phyloP scores from a whole-genome alignment of 352 stramenopile genomes.

The Pythium folliculosum region DNA sequence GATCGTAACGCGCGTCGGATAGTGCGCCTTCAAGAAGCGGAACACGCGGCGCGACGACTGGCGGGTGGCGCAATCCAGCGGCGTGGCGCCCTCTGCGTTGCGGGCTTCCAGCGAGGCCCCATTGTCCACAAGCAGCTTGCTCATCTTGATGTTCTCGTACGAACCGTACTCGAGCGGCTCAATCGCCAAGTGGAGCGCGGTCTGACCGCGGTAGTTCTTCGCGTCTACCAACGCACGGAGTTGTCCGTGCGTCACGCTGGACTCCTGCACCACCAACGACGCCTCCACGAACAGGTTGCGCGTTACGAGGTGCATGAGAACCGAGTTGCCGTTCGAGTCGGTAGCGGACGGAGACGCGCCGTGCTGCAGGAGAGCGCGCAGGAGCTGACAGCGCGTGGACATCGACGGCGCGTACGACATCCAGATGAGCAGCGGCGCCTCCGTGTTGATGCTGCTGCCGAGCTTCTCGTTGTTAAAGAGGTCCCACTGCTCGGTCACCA shows the following conservation, averaged over 20 bases:
- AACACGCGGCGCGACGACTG: constrained; percentile 63
- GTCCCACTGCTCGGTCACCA: constrained; percentile 13
- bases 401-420: constrained; percentile 35
- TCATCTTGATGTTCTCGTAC: constrained; percentile 58
- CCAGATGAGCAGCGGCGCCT: constrained; percentile 47
- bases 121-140: constrained; percentile 44
- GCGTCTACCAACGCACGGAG: not conserved
- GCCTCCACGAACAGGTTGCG: constrained; percentile 52
- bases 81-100: constrained; percentile 15
- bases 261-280: constrained; percentile 39
- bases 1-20: constrained; percentile 27
- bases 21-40: constrained; percentile 40
- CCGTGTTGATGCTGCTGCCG: constrained; percentile 21
- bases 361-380: constrained; percentile 53
- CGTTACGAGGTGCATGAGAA: constrained; percentile 55
- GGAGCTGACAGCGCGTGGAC: constrained; percentile 32
- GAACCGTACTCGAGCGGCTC: constrained; percentile 53
- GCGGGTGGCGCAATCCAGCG: constrained; percentile 47
- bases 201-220: constrained; percentile 42
- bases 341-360: constrained; percentile 43
- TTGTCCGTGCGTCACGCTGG: constrained; percentile 31
- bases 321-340: constrained; percentile 54
- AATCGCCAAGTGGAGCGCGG: constrained; percentile 57
- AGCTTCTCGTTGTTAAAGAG: constrained; percentile 39
- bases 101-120: constrained; percentile 26